Percentiles rank a stretch among this genome's conserved stretches.
phyloP scores from a whole-genome alignment of 2,329 filamentous ascomycete genomes.

The Fusarium musae region DNA sequence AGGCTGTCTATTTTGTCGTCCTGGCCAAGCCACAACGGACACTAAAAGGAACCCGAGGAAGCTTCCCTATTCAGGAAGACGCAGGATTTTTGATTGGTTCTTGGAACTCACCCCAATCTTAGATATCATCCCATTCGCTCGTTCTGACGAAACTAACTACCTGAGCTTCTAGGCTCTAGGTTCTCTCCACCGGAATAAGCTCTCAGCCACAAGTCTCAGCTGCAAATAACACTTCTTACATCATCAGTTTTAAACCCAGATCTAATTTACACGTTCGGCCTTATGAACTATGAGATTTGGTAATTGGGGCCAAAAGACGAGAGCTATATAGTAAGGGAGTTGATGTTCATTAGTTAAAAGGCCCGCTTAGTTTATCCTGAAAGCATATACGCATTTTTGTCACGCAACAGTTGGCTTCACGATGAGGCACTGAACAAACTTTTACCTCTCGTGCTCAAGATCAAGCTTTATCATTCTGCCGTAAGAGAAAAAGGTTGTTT shows the following conservation, averaged over 20 bases:
- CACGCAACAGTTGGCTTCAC: not conserved
- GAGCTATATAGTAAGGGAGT: too few relatives aligned
- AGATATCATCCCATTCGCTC: not conserved
- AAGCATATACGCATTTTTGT: not conserved
- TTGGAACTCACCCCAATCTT: too few relatives aligned
- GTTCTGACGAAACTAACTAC: not conserved
- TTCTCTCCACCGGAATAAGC: too few relatives aligned
- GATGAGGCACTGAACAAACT: not conserved
- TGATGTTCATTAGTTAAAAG: not conserved
- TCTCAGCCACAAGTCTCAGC: too few relatives aligned
- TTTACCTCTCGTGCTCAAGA: not conserved
- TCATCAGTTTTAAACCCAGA: not conserved
- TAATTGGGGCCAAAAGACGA: not conserved
- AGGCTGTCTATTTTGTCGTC: too few relatives aligned
- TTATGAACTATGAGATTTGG: not conserved
- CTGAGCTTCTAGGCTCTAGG: too few relatives aligned
- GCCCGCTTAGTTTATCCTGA: not conserved
- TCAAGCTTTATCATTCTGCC: not conserved
- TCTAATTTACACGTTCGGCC: not conserved
- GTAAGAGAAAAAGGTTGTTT: too few relatives aligned
- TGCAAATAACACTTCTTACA: too few relatives aligned
- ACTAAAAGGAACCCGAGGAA: not conserved
- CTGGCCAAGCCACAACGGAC: not conserved
- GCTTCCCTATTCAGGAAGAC: not conserved
- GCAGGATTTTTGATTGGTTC: not conserved